These are phyloP conservation scores for Huntiella bhutanensis DNA, from an alignment of 2,329 filamentous ascomycete genomes.

Conservation along the genomic window DNA sequence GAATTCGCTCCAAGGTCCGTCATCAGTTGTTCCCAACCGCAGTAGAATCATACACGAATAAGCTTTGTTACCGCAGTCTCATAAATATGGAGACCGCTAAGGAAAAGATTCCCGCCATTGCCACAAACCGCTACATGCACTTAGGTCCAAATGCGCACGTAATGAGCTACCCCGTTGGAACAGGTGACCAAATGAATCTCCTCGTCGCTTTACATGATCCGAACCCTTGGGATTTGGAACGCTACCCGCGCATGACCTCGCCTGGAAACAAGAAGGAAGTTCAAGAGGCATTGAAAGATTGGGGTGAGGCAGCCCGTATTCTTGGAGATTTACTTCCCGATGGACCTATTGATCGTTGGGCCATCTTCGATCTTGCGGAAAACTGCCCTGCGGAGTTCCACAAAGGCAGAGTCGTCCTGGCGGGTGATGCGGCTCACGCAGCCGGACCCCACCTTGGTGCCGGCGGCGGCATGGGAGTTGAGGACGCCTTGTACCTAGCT, in stretches of 20 bases:
- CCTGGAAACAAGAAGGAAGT: neutral
- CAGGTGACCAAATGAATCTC: slow-evolving; percentile 37
- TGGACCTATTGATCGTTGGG: slow-evolving; percentile 22
- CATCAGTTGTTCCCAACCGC: slow-evolving; percentile 29
- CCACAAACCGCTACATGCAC: slow-evolving; percentile 33
- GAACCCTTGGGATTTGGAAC: slow-evolving; percentile 19
- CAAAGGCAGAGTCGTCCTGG: slow-evolving; percentile 13
- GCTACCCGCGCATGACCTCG: neutral
- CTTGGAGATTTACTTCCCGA: slow-evolving; percentile 25
- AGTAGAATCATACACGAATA: slow-evolving; percentile 31
- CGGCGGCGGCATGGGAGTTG: slow-evolving; percentile 16
- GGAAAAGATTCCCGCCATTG: slow-evolving; percentile 27
- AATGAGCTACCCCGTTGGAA: slow-evolving; percentile 41
- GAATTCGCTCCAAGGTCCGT: slow-evolving; percentile 39
- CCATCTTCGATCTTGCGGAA: slow-evolving; percentile 12
- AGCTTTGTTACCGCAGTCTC: slow-evolving; percentile 43
- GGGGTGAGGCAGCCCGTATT: slow-evolving; percentile 15
- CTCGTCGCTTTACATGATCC: slow-evolving; percentile 27
- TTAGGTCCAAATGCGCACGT: slow-evolving; percentile 37
- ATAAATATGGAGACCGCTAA: slow-evolving; percentile 37
- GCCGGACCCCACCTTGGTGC: slow-evolving; percentile 15
- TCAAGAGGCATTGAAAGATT: neutral
- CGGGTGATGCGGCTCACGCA: slow-evolving; percentile 16
- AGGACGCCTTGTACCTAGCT: slow-evolving; percentile 13
- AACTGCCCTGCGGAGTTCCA: slow-evolving; percentile 10